Conservation (phyloP, 2,329 filamentous ascomycete genomes). For the Penicillium sp. region DNA sequence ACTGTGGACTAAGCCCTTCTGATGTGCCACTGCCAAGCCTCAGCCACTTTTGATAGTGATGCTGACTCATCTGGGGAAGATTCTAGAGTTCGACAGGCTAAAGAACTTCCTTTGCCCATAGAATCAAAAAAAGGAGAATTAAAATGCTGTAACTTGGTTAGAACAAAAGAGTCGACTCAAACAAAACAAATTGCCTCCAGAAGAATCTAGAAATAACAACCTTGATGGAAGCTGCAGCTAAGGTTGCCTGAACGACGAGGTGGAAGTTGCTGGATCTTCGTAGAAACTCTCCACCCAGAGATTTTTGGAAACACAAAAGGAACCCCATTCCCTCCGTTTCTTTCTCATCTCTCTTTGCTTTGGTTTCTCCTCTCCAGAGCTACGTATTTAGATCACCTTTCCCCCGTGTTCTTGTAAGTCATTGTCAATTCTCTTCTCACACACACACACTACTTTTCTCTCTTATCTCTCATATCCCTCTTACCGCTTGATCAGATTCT, state of each 20-base stretch:
- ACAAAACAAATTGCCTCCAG: neutral
- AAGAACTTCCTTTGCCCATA: neutral
- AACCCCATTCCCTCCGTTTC: constrained; percentile 17
- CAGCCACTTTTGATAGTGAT: neutral
- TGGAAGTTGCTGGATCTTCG: constrained; percentile 42
- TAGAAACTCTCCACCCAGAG: constrained; percentile 36
- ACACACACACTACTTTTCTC: constrained; percentile 4
- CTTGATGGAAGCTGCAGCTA: neutral
- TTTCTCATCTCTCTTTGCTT: constrained; percentile 21
- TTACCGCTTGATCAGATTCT: constrained; percentile 12
- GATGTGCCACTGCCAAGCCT: neutral
- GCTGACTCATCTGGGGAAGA: constrained; percentile 4
- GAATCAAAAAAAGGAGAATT: no score
- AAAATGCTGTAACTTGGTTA: neutral
- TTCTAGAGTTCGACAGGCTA: neutral
- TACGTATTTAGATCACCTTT: constrained; percentile 18
- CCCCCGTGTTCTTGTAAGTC: constrained; percentile 14
- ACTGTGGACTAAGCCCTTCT: no score
- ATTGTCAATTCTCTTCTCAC: no score
- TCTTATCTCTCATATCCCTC: constrained; percentile 11
- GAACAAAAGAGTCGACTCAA: neutral
- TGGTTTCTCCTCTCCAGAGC: constrained; percentile 19
- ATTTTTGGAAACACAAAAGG: constrained; percentile 34
- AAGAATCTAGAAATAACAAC: constrained; percentile 22
- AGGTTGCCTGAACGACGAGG: constrained; percentile 25